A percentile compares a stretch with the other conserved stretches of the same genome.
These are phyloP conservation scores for Lichtheimia ramosa DNA, from an alignment of 371 early-diverging fungal genomes.

Conservation along the genomic window DNA sequence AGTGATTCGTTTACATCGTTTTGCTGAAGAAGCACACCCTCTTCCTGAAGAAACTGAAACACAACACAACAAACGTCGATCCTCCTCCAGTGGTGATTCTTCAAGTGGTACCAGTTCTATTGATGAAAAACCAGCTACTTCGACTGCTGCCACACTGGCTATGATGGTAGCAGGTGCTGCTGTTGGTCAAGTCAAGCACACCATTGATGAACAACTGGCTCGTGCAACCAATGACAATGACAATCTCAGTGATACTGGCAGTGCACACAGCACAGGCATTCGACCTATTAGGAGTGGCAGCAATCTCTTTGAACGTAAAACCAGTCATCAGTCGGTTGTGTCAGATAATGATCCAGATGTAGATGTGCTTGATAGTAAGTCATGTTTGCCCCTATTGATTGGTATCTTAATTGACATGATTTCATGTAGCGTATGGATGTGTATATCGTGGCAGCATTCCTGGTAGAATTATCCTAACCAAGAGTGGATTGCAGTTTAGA, in stretches of 20 bases:
- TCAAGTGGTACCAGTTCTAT: neutral
- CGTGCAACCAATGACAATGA: slow-evolving; percentile 3
- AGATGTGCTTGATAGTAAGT: slow-evolving; percentile 16
- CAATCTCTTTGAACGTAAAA: slow-evolving; percentile 13
- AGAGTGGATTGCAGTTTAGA: slow-evolving; percentile 28
- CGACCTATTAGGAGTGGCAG: neutral
- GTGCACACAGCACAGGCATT: neutral
- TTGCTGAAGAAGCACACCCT: neutral
- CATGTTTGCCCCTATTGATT: neutral
- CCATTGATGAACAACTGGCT: slow-evolving; percentile 18
- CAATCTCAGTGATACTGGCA: neutral
- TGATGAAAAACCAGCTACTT: slow-evolving; percentile 2
- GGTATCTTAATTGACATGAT: neutral
- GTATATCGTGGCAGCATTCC: slow-evolving; percentile 35
- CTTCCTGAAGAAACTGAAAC: neutral
- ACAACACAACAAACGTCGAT: neutral
- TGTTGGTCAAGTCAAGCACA: slow-evolving; percentile 20
- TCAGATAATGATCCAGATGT: slow-evolving; percentile 2
- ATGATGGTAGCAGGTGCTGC: slow-evolving; percentile 33
- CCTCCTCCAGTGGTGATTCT: neutral
- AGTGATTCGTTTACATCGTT: slow-evolving; percentile 29
- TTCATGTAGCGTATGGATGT: slow-evolving; percentile 29
- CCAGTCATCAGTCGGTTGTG: slow-evolving; percentile 3
- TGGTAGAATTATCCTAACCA: slow-evolving; percentile 25
- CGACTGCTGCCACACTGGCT: slow-evolving; percentile 26